These are phyloP conservation scores for Aspergillus tamarii DNA, from an alignment of 2,329 filamentous ascomycete genomes.

Conservation along the genomic window DNA sequence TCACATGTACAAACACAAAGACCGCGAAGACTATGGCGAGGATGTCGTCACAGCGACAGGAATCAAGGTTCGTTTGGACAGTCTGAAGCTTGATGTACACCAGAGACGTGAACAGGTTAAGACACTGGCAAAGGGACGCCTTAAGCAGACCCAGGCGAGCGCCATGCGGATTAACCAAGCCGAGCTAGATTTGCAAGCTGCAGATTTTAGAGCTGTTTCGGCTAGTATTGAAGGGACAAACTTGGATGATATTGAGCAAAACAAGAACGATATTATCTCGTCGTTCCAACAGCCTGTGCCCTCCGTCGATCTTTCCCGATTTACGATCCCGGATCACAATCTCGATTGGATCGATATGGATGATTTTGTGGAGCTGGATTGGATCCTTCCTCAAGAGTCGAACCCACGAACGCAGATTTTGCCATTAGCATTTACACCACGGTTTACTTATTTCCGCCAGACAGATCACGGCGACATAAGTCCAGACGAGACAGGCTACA, in stretches of 20 bases:
- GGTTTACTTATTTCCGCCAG: constrained; percentile 95
- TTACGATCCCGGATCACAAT: constrained; percentile 94
- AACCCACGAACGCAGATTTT: constrained; percentile 94
- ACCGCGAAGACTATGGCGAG: constrained; percentile 81
- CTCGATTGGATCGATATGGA: constrained; percentile 99
- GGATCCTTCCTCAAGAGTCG: constrained; percentile 86
- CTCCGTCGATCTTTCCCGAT: constrained; percentile 73
- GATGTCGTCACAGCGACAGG: constrained; percentile 86
- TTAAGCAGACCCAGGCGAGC: constrained; percentile 78
- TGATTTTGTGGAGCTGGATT: constrained; percentile 96
- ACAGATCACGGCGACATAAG: constrained; percentile 85
- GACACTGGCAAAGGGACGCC: constrained; percentile 74
- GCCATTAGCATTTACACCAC: constrained; percentile 87
- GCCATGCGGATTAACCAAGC: constrained; percentile 96
- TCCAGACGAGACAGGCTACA: constrained; percentile 75
- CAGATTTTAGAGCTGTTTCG: constrained; percentile 90
- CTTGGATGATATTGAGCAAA: constrained; percentile 70
- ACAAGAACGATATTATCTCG: constrained; percentile 61
- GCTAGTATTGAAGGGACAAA: constrained; percentile 83
- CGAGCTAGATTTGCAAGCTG: constrained; percentile 87
- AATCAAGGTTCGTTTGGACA: constrained; percentile 93
- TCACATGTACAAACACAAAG: constrained; percentile 98
- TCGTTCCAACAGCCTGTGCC: constrained; percentile 57
- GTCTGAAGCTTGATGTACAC: constrained; percentile 95
- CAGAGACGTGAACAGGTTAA: constrained; percentile 91